A percentile compares a stretch with the other conserved stretches of the same genome.
phyloP scores from a whole-genome alignment of 176 grass and related monocot species.

The Cocos nucifera region DNA sequence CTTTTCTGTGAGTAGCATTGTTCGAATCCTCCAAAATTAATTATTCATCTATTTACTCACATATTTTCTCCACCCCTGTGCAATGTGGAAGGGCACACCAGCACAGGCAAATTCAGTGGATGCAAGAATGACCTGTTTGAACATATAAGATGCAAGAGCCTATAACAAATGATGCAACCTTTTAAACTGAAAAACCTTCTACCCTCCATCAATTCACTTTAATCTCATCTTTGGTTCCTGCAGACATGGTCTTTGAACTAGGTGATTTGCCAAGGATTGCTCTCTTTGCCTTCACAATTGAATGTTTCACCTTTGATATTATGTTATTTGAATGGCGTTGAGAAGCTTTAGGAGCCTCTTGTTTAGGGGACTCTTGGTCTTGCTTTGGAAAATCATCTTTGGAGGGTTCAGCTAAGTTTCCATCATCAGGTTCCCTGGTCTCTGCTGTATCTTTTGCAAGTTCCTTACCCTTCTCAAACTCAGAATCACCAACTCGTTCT shows the following conservation, averaged over 20 bases:
- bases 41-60: too few species aligned
- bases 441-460: not conserved
- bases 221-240: not conserved
- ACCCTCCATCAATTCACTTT: not conserved
- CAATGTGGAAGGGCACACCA: too few species aligned
- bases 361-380: not conserved
- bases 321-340: not conserved
- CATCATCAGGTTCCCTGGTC: not conserved
- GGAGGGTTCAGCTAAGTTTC: not conserved
- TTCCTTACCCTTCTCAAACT: not conserved
- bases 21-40: too few species aligned
- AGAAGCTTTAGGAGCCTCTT: not conserved
- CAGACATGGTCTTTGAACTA: constrained; percentile 2
- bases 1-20: too few species aligned
- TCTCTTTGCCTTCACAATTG: constrained; percentile 11
- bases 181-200: not conserved
- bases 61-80: too few species aligned
- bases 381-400: not conserved
- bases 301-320: constrained; percentile 13
- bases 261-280: constrained; percentile 11
- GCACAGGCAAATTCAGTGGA: too few species aligned
- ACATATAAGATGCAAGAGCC: too few species aligned
- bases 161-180: not conserved
- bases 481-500: not conserved
- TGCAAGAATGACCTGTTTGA: too few species aligned